phyloP scores from a whole-genome alignment of 768 basidiomycete genomes.

The Termitomyces sp. region DNA sequence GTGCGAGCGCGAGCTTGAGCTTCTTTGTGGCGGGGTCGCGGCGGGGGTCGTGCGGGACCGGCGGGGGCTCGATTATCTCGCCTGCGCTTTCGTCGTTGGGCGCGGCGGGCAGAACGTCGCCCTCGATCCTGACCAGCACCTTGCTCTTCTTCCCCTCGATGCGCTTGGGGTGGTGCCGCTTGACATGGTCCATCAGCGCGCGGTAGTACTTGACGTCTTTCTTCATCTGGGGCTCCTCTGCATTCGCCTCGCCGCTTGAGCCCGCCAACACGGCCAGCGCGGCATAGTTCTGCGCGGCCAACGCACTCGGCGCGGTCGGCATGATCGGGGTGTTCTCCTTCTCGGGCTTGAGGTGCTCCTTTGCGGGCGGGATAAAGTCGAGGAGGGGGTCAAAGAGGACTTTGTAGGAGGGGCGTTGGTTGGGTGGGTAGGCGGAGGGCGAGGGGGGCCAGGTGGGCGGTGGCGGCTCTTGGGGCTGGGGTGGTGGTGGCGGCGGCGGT shows the following conservation, averaged over 20 bases:
- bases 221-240: not conserved
- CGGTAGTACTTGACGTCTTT: constrained; percentile 27
- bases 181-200: constrained; percentile 31
- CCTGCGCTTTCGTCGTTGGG: no score
- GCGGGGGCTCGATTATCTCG: constrained; percentile 30
- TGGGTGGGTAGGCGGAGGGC: constrained; percentile 16
- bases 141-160: constrained; percentile 9
- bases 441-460: constrained; percentile 27
- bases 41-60: constrained; percentile 52
- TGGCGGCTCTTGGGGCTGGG: constrained; percentile 24
- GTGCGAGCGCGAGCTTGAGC: constrained; percentile 15
- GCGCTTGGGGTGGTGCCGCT: not conserved
- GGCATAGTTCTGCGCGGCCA: not conserved
- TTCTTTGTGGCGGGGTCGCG: constrained; percentile 30
- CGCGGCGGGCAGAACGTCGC: no score
- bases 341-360: not conserved
- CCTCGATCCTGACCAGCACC: no score
- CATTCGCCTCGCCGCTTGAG: not conserved
- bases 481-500: constrained; percentile 23
- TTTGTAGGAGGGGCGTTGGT: constrained; percentile 49
- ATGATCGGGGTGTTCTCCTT: not conserved
- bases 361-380: constrained; percentile 30
- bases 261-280: not conserved
- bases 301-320: not conserved
- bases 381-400: constrained; percentile 60